phyloP scores from a whole-genome alignment of 305 asterid genomes.

The Euphrasia arctica region DNA sequence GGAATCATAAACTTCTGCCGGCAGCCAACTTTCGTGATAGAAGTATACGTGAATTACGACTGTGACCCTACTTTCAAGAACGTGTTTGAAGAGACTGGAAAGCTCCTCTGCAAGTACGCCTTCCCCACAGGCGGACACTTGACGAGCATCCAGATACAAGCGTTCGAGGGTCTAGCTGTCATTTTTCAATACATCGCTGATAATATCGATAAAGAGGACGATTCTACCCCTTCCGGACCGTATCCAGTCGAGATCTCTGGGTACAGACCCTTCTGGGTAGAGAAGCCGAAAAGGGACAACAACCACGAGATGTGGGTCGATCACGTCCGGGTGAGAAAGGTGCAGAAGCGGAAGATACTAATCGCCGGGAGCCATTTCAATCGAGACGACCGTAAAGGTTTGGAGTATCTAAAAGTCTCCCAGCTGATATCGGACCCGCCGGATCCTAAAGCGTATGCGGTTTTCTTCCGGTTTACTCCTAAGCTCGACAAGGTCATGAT shows the following conservation, averaged over 20 bases:
- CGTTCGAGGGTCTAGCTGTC: constrained; percentile 71
- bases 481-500: constrained; percentile 61
- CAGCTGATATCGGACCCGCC: constrained; percentile 62
- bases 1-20: constrained; percentile 84
- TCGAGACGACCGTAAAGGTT: constrained; percentile 72
- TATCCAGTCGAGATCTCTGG: constrained; percentile 62
- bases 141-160: constrained; percentile 72
- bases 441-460: constrained; percentile 69
- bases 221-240: constrained; percentile 52
- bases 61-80: constrained; percentile 71
- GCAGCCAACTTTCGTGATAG: constrained; percentile 64
- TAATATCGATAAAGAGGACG: constrained; percentile 67
- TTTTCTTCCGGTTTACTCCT: constrained; percentile 73
- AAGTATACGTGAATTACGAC: constrained; percentile 76
- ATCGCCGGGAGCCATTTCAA: constrained; percentile 83
- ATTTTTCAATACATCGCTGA: constrained; percentile 84
- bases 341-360: constrained; percentile 67
- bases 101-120: constrained; percentile 76
- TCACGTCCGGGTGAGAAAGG: constrained; percentile 57
- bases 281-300: constrained; percentile 39
- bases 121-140: constrained; percentile 58
- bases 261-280: constrained; percentile 84
- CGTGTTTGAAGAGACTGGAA: constrained; percentile 77
- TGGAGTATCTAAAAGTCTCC: constrained; percentile 65
- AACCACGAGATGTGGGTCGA: constrained; percentile 62